Base-by-base conservation (phyloP, 345 rosid species). In the Rubroshorea leprosula region DNA sequence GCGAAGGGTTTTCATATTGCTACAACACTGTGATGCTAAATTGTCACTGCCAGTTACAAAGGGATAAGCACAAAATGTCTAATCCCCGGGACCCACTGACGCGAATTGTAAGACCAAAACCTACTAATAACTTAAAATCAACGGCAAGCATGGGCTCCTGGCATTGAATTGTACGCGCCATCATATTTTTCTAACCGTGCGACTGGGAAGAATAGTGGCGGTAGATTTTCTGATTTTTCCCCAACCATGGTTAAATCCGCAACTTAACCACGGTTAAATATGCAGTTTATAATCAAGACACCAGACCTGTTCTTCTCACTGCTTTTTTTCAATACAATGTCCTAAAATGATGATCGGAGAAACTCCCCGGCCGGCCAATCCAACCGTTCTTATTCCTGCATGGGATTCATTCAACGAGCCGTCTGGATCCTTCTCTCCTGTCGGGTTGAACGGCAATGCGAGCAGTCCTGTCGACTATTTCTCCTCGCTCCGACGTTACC, bases 291-390 rank as follows among this genome's bases (percentile, higher is more conserved):
- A 81, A 48, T 15, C 27, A 43, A 54, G 53, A 10, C 39, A 6
- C 56, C 23, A 38, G 0, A 2, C 9, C 41, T 52, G 21, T 7
- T 21, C n/a, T 10, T 7, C 13, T 41, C 45, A n/a, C 49, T 18
- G 17, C 18, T 48, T 19, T 21, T 19, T 21, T 43, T 16, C 26
- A 23, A 39, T 16, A 27, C 20, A 39, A 25, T 65, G 66, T 57
- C 57, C 67, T 25, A 75, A 62, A 75, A 83, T 75, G 87, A 83
- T 79, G 81, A 79, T 74, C 71, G 83, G 83, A 53, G 83, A 75
- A 62, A 72, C 57, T 55, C 29, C 20, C 29, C 72, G 73, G 29
- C 43, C 72, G 16, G 27, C 27, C 0, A 70, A 73, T 59, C 83
- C 87, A 0, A 74, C 94, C 52, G 72, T 85, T 21, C 78, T 75